Percentiles rank a stretch among this genome's conserved stretches.
These are phyloP conservation scores for Fusarium paranaense DNA, from an alignment of 2,329 filamentous ascomycete species.

Conservation along the genomic window DNA sequence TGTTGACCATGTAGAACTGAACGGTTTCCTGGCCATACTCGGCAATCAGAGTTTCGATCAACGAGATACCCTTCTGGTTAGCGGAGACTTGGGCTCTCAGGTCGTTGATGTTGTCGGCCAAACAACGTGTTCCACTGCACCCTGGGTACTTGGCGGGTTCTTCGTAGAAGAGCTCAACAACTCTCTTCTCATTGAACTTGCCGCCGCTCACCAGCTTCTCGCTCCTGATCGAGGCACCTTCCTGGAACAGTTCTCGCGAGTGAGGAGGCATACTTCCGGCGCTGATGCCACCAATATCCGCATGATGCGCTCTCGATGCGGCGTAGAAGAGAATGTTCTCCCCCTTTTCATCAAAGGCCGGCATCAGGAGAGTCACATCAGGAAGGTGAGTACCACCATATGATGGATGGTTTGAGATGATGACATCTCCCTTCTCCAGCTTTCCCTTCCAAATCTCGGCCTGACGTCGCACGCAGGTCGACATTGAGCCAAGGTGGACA, in stretches of 20 bases:
- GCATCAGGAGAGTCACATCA: constrained; percentile 84
- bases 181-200: constrained; percentile 81
- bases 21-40: constrained; percentile 84
- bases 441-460: constrained; percentile 83
- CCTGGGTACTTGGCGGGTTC: constrained; percentile 81
- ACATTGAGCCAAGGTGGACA: constrained; percentile 86
- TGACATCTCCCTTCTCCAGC: constrained; percentile 81
- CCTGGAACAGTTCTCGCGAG: constrained; percentile 72
- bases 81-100: constrained; percentile 86
- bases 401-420: constrained; percentile 86
- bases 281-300: constrained; percentile 86
- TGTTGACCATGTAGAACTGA: constrained; percentile 85
- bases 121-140: constrained; percentile 81
- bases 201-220: constrained; percentile 81
- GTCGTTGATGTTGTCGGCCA: constrained; percentile 86
- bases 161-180: constrained; percentile 77
- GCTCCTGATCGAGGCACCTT: constrained; percentile 72
- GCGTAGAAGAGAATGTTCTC: constrained; percentile 85
- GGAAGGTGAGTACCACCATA: constrained; percentile 86
- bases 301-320: constrained; percentile 83
- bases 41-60: constrained; percentile 79
- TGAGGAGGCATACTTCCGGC: constrained; percentile 86
- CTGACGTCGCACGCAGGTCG: constrained; percentile 82
- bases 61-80: constrained; percentile 86
- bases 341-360: constrained; percentile 74